phyloP scores from a whole-genome alignment of 805 yeast species.

The Metschnikowia colocasiae region DNA sequence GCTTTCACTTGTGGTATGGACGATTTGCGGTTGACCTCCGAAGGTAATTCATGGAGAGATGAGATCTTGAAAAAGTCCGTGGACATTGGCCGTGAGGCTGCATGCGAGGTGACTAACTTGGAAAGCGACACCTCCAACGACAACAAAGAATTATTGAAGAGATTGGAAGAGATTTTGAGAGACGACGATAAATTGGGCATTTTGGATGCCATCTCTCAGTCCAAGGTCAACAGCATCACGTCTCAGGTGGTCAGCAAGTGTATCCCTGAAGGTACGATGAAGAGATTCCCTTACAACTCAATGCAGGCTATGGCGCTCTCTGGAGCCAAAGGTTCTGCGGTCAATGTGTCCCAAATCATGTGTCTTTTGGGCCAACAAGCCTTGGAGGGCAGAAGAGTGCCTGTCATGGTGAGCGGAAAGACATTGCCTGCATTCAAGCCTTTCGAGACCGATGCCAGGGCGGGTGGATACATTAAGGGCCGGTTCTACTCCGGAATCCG shows the following conservation, averaged over 20 bases:
- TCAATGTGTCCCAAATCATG: slow-evolving; percentile 98
- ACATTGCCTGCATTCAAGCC: slow-evolving; percentile 95
- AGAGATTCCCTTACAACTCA: slow-evolving; percentile 89
- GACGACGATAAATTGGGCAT: slow-evolving; percentile 91
- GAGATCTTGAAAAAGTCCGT: slow-evolving; percentile 75
- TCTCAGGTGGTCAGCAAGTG: slow-evolving; percentile 92
- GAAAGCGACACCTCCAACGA: slow-evolving; percentile 41
- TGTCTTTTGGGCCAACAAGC: slow-evolving; percentile 99
- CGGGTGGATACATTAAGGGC: slow-evolving; percentile 97
- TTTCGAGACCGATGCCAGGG: slow-evolving; percentile 93
- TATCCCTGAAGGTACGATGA: slow-evolving; percentile 96
- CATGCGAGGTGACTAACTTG: slow-evolving; percentile 89
- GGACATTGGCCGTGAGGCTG: slow-evolving; percentile 87
- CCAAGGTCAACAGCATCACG: slow-evolving; percentile 86
- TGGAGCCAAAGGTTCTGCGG: slow-evolving; percentile 99
- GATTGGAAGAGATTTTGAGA: slow-evolving; percentile 91
- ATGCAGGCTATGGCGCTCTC: slow-evolving; percentile 99
- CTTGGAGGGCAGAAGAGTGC: slow-evolving; percentile 98
- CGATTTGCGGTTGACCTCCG: slow-evolving; percentile 85
- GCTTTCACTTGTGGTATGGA: slow-evolving; percentile 99
- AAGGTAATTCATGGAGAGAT: slow-evolving; percentile 86
- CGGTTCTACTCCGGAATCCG: slow-evolving; percentile 96
- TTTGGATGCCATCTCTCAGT: slow-evolving; percentile 91
- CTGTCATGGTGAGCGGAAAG: slow-evolving; percentile 98
- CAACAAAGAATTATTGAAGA: slow-evolving; percentile 76